These are phyloP conservation scores for Xerocomellus dryophilus DNA, from an alignment of 768 basidiomycete species.

Conservation along the genomic window DNA sequence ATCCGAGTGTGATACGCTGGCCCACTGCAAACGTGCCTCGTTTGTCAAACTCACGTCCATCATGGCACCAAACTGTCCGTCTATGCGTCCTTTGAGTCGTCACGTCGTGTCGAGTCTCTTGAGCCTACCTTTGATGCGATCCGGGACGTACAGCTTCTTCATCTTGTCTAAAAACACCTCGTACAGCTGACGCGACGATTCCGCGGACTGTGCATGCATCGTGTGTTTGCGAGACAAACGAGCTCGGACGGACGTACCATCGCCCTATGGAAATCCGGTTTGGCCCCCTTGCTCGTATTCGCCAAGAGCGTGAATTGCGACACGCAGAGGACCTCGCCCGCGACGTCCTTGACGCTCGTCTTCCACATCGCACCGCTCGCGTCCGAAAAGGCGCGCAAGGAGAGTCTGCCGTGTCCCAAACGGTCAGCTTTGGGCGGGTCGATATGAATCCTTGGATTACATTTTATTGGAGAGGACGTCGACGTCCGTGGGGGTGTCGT, in stretches of 20 bases:
- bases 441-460: conserved; percentile 40
- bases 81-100: conserved; percentile 37
- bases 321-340: conserved; percentile 89
- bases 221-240: neutral
- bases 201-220: conserved; percentile 49
- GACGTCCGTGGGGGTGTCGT: conserved; percentile 77
- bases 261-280: conserved; percentile 89
- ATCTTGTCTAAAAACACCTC: conserved; percentile 68
- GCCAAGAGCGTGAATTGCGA: conserved; percentile 93
- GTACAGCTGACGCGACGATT: conserved; percentile 68
- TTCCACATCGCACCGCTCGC: conserved; percentile 76
- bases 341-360: conserved; percentile 78
- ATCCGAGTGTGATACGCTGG: neutral
- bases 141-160: conserved; percentile 60
- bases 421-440: conserved; percentile 3
- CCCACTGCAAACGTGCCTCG: conserved; percentile 52
- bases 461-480: conserved; percentile 79
- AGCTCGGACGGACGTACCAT: conserved; percentile 57
- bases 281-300: conserved; percentile 81
- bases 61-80: conserved; percentile 95
- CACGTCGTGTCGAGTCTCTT: neutral
- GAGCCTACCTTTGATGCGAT: conserved; percentile 71
- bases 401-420: conserved; percentile 46
- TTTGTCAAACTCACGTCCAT: conserved; percentile 88
- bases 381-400: conserved; percentile 71